Conservation (phyloP, 768 basidiomycete species). For the Mycena kentingensis region DNA sequence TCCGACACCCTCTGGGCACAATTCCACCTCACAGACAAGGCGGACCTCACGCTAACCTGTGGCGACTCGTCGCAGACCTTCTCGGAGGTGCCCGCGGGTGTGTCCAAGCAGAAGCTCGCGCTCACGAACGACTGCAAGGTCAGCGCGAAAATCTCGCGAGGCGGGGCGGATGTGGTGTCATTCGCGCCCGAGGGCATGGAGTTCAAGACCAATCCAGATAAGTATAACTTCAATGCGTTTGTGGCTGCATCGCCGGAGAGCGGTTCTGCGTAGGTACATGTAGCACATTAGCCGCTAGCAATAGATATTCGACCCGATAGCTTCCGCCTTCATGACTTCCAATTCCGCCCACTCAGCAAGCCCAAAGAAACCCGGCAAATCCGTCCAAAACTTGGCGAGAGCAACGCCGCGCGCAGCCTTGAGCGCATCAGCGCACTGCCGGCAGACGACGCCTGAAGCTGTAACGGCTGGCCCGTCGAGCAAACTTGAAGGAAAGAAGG, state of each 20-base stretch:
- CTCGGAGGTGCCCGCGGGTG: constrained; percentile 45
- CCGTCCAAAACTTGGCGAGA: too few species aligned
- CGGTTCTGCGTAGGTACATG: too few species aligned
- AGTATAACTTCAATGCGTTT: constrained; percentile 69
- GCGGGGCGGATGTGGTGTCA: constrained; percentile 37
- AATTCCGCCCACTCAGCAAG: too few species aligned
- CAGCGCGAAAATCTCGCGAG: constrained; percentile 36
- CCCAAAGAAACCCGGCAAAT: too few species aligned
- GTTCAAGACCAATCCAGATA: constrained; percentile 50
- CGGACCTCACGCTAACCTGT: constrained; percentile 47
- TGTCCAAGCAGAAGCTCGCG: constrained; percentile 54
- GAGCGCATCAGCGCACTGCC: too few species aligned
- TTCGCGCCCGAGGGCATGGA: constrained; percentile 50
- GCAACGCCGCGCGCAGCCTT: too few species aligned
- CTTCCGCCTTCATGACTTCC: too few species aligned
- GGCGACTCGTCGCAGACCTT: constrained; percentile 34
- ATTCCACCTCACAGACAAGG: constrained; percentile 50
- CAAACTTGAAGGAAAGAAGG: too few species aligned
- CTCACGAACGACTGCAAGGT: constrained; percentile 37
- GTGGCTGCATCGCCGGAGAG: constrained; percentile 43
- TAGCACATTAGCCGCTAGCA: too few species aligned
- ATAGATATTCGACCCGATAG: too few species aligned
- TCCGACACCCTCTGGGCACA: constrained; percentile 63
- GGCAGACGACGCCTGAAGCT: too few species aligned
- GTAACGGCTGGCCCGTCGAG: too few species aligned